These are phyloP conservation scores for Xylaria palmicola DNA, from an alignment of 495 filamentous ascomycete genomes.

Conservation along the genomic window DNA sequence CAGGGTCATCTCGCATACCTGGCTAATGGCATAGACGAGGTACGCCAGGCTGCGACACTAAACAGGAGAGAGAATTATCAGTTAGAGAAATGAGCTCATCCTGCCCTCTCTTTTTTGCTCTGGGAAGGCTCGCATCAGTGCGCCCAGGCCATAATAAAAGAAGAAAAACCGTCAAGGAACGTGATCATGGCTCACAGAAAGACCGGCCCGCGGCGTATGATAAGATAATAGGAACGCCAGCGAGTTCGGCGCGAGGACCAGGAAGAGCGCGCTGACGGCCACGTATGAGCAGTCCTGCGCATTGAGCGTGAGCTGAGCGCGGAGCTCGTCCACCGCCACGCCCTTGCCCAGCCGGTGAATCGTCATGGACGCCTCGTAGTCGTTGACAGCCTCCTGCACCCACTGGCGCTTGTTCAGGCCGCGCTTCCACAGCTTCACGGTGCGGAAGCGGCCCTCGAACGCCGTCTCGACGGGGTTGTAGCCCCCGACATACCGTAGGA, in stretches of 20 bases:
- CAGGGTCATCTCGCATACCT: constrained; percentile 35
- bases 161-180: neutral
- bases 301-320: constrained; percentile 22
- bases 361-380: constrained; percentile 18
- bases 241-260: constrained; percentile 33
- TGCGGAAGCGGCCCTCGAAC: constrained; percentile 27
- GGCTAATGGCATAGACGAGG: constrained; percentile 39
- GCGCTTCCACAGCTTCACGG: constrained; percentile 32
- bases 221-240: constrained; percentile 44
- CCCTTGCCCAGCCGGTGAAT: neutral
- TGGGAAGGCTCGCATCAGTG: too few species aligned
- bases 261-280: constrained; percentile 29
- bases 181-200: constrained; percentile 14
- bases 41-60: constrained; percentile 43
- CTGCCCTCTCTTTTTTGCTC: too few species aligned
- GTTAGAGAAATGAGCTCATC: neutral
- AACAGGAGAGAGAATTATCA: neutral
- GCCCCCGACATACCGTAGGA: constrained; percentile 18
- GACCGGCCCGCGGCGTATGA: constrained; percentile 40
- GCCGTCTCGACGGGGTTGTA: constrained; percentile 27
- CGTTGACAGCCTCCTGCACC: constrained; percentile 29
- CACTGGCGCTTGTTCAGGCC: constrained; percentile 31
- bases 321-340: constrained; percentile 10
- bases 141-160: neutral
- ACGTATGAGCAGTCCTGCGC: constrained; percentile 25